Base-by-base conservation (phyloP, 2,329 filamentous ascomycete genomes). In the Leptographium galeiforme region DNA sequence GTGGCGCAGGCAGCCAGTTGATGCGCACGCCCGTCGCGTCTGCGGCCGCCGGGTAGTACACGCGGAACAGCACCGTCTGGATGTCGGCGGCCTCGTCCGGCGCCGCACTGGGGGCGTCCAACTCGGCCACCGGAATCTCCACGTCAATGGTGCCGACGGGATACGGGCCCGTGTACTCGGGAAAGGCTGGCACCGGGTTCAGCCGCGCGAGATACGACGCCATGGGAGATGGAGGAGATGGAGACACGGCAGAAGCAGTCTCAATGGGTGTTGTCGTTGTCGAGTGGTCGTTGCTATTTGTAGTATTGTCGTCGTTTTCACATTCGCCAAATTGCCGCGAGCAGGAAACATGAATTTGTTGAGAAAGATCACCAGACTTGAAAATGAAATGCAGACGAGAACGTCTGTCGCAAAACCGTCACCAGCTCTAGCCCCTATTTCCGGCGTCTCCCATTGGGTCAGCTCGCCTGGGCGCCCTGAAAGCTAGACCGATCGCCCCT, bases 61-160 rank as follows among this genome's bases (percentile, higher is more conserved):
- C 74, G 57, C 89, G 80, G 66, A 88, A 93, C 54, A 86, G 83
- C 32, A 94, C 74, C 1, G 89, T 95, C 19, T 81, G 72, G 47
- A 90, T 81, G 46, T 73, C 72, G 53, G 68, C 67, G 6, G 79
- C 75, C 50, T 76, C 73, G 8, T 74, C 70, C 7, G 79, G 78
- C 8, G 72, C 66, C 4, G 74, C 70, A 25, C 76, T 72, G 0
- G 82, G 78, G 1, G 77, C 71, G 2, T 74, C 64, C 7, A 84
- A 69, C 48, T 80, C 75, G 33, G 75, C 72, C 11, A 85, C 73
- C 45, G 88, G 85, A 16, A 94, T 79, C 69, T 95, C 89, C 58
- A 91, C 75, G 62, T 94, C 88, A 59, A 88, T 73, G 2, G 84
- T 87, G 58, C 87, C 88, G 55, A 93, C 87, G 61, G 81, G 80